These are phyloP conservation scores for Neonectria coccinea DNA, from an alignment of 2,329 filamentous ascomycete species.

Conservation along the genomic window DNA sequence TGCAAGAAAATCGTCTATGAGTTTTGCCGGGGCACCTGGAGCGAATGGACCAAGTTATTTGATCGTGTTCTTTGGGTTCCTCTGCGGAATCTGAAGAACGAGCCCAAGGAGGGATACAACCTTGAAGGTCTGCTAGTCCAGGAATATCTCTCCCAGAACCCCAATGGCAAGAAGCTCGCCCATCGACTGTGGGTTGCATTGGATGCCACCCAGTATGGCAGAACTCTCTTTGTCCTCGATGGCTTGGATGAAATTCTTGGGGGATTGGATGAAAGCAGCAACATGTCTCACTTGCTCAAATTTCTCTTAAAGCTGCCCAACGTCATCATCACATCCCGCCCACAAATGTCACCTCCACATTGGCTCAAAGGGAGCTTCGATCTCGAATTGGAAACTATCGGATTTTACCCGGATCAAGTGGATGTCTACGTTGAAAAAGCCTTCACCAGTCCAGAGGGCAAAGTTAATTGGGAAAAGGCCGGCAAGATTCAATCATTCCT, in stretches of 20 bases:
- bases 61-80: slow-evolving; percentile 56
- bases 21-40: slow-evolving; percentile 41
- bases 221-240: slow-evolving; percentile 56
- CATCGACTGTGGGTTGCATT: too few species aligned
- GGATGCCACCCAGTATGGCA: background rate
- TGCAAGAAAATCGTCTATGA: slow-evolving; percentile 57
- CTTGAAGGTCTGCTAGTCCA: slow-evolving; percentile 42
- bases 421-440: slow-evolving; percentile 45
- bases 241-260: slow-evolving; percentile 57
- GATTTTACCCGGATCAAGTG: slow-evolving; percentile 53
- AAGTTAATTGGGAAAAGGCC: slow-evolving; percentile 9
- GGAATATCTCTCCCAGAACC: slow-evolving; percentile 48
- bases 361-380: too few species aligned
- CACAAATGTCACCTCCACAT: too few species aligned
- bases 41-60: slow-evolving; percentile 43
- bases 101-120: slow-evolving; percentile 32
- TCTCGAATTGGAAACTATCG: slow-evolving; percentile 55
- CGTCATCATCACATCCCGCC: slow-evolving; percentile 56
- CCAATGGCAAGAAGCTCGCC: too few species aligned
- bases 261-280: slow-evolving; percentile 18
- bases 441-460: background rate
- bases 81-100: slow-evolving; percentile 50
- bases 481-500: slow-evolving; percentile 50
- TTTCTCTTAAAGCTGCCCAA: slow-evolving; percentile 49
- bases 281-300: slow-evolving; percentile 42